These are phyloP conservation scores for Plasmodium blacklocki DNA, from an alignment of 169 alveolate species.

Conservation along the genomic window DNA sequence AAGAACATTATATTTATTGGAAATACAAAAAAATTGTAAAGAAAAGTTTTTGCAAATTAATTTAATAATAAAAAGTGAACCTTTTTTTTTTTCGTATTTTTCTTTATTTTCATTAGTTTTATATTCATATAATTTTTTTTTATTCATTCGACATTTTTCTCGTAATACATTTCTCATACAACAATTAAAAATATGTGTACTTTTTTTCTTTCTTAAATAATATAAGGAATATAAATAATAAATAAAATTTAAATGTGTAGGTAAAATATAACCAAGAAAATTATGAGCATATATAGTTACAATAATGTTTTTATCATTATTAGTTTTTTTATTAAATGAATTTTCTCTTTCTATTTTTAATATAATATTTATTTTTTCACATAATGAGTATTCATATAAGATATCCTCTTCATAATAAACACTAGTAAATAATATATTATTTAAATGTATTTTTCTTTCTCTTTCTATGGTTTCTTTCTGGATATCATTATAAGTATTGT, in stretches of 20 bases:
- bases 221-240: conserved; percentile 17
- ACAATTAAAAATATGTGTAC: background rate
- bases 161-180: conserved; percentile 8
- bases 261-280: conserved; percentile 14
- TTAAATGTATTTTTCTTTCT: background rate
- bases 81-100: background rate
- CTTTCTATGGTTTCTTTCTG: background rate
- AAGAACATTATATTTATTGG: background rate
- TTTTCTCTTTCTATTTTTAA: background rate
- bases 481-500: background rate
- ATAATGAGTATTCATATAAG: conserved; percentile 24
- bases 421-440: conserved; percentile 13
- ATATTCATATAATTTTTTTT: too few species aligned
- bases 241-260: conserved; percentile 21
- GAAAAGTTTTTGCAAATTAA: background rate
- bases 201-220: background rate
- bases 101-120: too few species aligned
- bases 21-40: conserved; percentile 12
- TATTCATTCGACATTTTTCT: background rate
- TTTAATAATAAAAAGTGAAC: conserved; percentile 2
- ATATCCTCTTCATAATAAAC: conserved; percentile 17
- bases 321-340: too few species aligned
- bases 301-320: background rate
- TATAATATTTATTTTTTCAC: conserved; percentile 24
- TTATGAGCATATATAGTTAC: background rate